Conservation (phyloP, 768 basidiomycete genomes). For the Chalciporus piperatus region DNA sequence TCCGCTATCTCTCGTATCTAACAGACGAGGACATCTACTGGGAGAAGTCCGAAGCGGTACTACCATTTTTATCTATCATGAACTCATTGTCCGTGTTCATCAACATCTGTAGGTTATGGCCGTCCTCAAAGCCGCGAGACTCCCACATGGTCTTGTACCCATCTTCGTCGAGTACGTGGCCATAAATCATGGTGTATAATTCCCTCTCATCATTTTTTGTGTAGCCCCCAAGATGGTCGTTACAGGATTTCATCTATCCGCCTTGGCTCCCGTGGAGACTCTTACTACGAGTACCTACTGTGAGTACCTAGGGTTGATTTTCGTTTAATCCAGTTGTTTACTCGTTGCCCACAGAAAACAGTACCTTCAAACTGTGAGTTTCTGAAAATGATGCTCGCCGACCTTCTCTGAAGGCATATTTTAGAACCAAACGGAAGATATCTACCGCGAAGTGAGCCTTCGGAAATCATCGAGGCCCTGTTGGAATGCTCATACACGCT, state of each 20-base stretch:
- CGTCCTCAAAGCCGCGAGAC: constrained; percentile 57
- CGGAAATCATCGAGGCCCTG: not conserved
- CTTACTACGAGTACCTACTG: constrained; percentile 91
- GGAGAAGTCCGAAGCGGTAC: constrained; percentile 72
- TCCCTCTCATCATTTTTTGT: constrained; percentile 11
- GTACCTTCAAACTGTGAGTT: constrained; percentile 32
- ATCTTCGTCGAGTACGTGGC: constrained; percentile 75
- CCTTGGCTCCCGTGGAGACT: constrained; percentile 89
- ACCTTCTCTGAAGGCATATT: constrained; percentile 2
- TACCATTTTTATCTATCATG: not conserved
- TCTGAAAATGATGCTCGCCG: not conserved
- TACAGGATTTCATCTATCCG: constrained; percentile 73
- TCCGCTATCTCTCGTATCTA: constrained; percentile 79
- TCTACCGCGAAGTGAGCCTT: constrained; percentile 68
- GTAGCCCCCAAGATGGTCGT: constrained; percentile 48
- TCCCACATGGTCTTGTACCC: constrained; percentile 74
- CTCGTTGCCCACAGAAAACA: constrained; percentile 23
- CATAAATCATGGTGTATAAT: not conserved
- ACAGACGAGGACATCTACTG: constrained; percentile 80
- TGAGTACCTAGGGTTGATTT: constrained; percentile 33
- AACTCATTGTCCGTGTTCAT: not conserved
- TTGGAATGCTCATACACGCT: constrained; percentile 2
- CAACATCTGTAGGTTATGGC: constrained; percentile 54
- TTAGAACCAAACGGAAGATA: constrained; percentile 68
- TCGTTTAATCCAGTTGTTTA: constrained; percentile 1